Percentiles rank a stretch among this genome's conserved stretches.
Conservation (phyloP, 2,329 filamentous ascomycete species). For the Colletotrichum liaoningense region DNA sequence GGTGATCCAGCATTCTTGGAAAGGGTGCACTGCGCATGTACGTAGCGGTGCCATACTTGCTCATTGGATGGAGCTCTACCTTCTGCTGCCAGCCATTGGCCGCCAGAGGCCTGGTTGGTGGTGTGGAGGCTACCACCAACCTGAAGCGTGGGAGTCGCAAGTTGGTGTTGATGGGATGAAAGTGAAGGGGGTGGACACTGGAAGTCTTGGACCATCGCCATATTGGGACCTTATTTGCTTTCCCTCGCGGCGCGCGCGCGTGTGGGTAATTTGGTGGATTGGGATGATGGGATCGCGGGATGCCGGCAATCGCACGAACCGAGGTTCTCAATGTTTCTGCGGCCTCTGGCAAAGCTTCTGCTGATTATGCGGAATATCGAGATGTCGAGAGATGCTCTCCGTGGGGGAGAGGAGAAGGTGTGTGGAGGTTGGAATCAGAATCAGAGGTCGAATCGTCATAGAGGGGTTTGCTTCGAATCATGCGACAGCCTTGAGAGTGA, state of each 20-base stretch:
- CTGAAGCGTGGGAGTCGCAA: slow-evolving; percentile 5
- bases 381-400: background rate
- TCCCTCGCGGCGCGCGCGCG: background rate
- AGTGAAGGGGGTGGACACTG: background rate
- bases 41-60: background rate
- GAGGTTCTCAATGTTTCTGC: background rate
- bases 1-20: background rate
- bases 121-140: slow-evolving; percentile 17
- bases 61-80: background rate
- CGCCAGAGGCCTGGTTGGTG: background rate
- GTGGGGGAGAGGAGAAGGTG: no score
- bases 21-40: background rate
- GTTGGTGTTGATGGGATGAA: background rate
- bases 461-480: background rate
- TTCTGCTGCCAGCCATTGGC: background rate
- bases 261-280: background rate
- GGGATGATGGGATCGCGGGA: background rate
- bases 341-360: background rate
- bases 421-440: background rate
- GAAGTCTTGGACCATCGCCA: background rate
- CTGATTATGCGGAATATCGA: background rate
- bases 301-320: background rate
- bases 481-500: background rate
- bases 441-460: background rate
- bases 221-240: background rate